A percentile compares a stretch with the other conserved stretches of the same genome.
Evolutionary conservation across 2,329 filamentous ascomycete species (phyloP).

Genomic region (Xylariaceae sp.): DNA sequence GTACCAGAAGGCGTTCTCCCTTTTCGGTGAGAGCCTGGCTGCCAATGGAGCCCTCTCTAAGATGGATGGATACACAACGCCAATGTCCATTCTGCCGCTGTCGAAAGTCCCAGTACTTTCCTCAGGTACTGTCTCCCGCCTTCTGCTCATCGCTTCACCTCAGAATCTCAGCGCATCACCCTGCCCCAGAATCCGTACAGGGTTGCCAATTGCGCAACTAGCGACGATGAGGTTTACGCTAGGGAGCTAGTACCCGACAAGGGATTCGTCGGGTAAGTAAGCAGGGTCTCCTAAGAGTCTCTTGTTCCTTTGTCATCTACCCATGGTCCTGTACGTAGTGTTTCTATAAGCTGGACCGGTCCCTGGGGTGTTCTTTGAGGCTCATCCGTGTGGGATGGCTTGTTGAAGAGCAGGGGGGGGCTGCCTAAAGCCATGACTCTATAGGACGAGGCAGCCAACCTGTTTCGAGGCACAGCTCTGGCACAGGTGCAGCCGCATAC

Average conservation of each 20-base stretch:
- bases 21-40: background rate
- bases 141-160: background rate
- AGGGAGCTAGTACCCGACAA: too few species aligned
- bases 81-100: background rate
- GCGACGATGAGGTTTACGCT: too few species aligned
- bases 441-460: background rate
- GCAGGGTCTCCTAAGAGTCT: too few species aligned
- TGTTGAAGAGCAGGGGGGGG: background rate
- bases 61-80: background rate
- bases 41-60: background rate
- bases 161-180: too few species aligned
- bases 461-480: background rate
- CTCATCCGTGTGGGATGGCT: background rate
- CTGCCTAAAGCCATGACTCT: background rate
- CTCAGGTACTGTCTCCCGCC: background rate
- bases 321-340: too few species aligned
- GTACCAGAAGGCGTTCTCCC: background rate
- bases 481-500: background rate
- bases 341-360: too few species aligned
- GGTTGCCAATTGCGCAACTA: too few species aligned
- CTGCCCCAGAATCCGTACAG: too few species aligned
- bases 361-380: background rate
- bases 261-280: too few species aligned
- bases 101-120: background rate
- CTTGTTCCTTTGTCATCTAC: too few species aligned